Conservation (phyloP, 2,329 filamentous ascomycete species). For the Bipolaris sorokiniana region DNA sequence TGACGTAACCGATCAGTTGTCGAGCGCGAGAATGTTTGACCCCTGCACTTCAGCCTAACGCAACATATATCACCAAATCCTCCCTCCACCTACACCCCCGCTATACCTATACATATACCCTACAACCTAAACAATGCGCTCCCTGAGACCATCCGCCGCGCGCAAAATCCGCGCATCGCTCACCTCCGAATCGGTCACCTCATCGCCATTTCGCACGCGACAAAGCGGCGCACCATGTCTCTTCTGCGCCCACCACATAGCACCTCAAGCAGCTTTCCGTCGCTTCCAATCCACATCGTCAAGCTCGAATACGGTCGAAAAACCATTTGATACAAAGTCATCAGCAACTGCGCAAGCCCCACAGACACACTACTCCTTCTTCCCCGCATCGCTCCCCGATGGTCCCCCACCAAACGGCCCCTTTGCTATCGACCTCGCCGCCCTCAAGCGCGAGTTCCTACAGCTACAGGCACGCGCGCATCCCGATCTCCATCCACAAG, state of each 20-base stretch:
- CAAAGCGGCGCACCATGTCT: constrained; percentile 32
- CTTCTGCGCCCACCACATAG: constrained; percentile 28
- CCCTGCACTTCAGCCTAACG: constrained; percentile 8
- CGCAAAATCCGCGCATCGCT: constrained; percentile 36
- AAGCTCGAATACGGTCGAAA: constrained; percentile 18
- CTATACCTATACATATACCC: not conserved
- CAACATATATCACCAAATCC: not conserved
- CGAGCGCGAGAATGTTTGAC: constrained; percentile 16
- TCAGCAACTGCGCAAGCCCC: constrained; percentile 10
- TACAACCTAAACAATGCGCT: constrained; percentile 22
- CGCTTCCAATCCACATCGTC: constrained; percentile 35
- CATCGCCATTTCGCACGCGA: constrained; percentile 23
- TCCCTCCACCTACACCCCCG: not conserved
- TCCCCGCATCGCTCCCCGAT: constrained; percentile 75
- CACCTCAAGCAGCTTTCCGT: constrained; percentile 17
- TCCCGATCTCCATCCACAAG: constrained; percentile 67
- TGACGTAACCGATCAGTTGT: constrained; percentile 24
- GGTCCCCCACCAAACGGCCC: constrained; percentile 79
- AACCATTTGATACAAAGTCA: constrained; percentile 20
- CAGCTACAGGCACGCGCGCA: constrained; percentile 78
- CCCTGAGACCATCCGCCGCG: constrained; percentile 28
- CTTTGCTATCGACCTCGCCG: constrained; percentile 74
- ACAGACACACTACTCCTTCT: constrained; percentile 82
- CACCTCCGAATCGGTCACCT: constrained; percentile 20
- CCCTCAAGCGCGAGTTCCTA: constrained; percentile 84